Evolutionary conservation across 2,329 filamentous ascomycete genomes (phyloP), one percentile per base, ranked within the genome.

Genomic region (Pezicula carpinea): DNA sequence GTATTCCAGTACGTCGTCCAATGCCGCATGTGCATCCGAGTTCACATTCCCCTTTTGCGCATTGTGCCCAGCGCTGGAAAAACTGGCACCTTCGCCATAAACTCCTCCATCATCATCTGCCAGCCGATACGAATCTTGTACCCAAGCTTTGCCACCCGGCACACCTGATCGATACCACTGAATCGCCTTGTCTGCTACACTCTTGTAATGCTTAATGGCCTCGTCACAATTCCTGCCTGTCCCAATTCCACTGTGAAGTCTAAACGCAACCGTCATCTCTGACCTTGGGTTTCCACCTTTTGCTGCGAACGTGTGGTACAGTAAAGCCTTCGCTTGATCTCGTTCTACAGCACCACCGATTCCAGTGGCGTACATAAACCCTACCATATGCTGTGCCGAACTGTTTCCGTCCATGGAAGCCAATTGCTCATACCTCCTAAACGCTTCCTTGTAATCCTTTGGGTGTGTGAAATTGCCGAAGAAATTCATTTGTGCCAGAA

Each of bases 231-330:
- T 89, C 59, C 89, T 85, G 0, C 89, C 80, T 3, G 89, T 87
- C 5, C 89, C 89, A 51, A 99, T 89, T 3, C 92, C 93, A 19
- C 80, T 79, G 56, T 93, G 83, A 63, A 96, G 83, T 41, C 93
- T 82, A 60, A 90, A 95, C 3, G 84, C 95, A 5, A 95, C 76
- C 0, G 91, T 92, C 93, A 99, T 97, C 67, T 97, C 86, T 5
- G 92, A 92, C 46, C 84, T 79, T 14, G 85, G 86, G 62, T 96
- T 83, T 17, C 89, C 92, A 46, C 81, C 81, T 54, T 90, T 76
- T 1, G 93, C 93, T 0, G 93, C 92, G 64, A 97, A 93, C 0
- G 89, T 95, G 66, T 99, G 92, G 66, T 96, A 97, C 34, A 97
- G 73, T 59, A 97, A 75, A 3, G 93, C 89, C 67, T 89, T 91